Percentiles rank a stretch among this genome's conserved stretches.
Evolutionary conservation across 768 basidiomycete species (phyloP).

Genomic region (Multifurca ochricompacta): DNA sequence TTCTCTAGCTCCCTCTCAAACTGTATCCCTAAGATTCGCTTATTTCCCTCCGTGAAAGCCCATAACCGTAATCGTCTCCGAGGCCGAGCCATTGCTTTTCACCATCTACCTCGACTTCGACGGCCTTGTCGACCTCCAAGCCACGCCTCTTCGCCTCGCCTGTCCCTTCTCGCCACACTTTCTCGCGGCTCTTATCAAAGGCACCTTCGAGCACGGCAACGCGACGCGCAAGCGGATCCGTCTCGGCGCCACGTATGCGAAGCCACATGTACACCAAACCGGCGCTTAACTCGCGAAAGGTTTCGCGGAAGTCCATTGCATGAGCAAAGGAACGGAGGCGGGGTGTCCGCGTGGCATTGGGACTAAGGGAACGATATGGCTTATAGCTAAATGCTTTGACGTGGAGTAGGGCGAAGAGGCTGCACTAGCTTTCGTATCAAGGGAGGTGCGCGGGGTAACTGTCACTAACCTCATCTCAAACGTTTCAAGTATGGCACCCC

Average conservation of each 20-base stretch:
- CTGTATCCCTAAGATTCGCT: conserved; percentile 48
- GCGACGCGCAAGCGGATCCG: conserved; percentile 38
- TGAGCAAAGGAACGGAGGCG: conserved; percentile 51
- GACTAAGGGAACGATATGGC: conserved; percentile 37
- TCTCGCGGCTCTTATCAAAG: conserved; percentile 28
- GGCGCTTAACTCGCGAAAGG: conserved; percentile 50
- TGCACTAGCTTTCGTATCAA: conserved; percentile 23
- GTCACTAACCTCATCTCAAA: conserved; percentile 65
- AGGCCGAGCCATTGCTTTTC: conserved; percentile 47
- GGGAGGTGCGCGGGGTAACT: neutral
- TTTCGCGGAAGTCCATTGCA: conserved; percentile 64
- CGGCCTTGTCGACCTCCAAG: conserved; percentile 1
- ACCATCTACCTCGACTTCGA: conserved; percentile 30
- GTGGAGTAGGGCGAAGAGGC: conserved; percentile 63
- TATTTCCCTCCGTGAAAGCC: conserved; percentile 36
- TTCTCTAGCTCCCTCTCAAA: conserved; percentile 46
- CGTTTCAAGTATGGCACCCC: conserved; percentile 59
- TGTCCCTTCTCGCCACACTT: conserved; percentile 12
- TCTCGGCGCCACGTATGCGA: conserved; percentile 47
- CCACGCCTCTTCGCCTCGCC: conserved; percentile 5
- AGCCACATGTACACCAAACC: conserved; percentile 53
- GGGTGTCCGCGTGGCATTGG: conserved; percentile 37
- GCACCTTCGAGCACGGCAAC: conserved; percentile 31
- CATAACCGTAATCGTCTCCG: conserved; percentile 41
- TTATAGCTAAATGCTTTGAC: conserved; percentile 66